Percentiles rank a stretch among this genome's conserved stretches.
These are phyloP conservation scores for Mucor circinelloides DNA, from an alignment of 371 early-diverging fungal species.

Conservation along the genomic window DNA sequence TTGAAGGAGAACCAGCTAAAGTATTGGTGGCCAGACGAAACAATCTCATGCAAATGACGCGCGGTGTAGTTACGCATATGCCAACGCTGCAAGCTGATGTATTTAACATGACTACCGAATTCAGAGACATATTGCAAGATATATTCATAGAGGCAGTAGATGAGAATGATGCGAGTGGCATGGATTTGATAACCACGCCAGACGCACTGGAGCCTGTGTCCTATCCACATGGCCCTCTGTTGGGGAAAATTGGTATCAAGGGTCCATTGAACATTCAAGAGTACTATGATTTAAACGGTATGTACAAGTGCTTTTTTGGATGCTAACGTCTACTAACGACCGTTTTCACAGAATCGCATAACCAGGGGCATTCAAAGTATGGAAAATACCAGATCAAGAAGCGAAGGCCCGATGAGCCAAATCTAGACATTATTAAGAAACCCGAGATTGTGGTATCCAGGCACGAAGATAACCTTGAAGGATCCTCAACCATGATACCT, in stretches of 20 bases:
- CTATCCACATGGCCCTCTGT: slow-evolving; percentile 8
- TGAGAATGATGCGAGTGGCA: neutral
- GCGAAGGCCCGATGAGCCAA: slow-evolving; percentile 39
- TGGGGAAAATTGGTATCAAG: slow-evolving; percentile 24
- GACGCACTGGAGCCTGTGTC: neutral
- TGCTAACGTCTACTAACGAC: neutral
- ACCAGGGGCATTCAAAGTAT: slow-evolving; percentile 49
- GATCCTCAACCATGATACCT: slow-evolving; percentile 43
- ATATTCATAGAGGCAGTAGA: slow-evolving; percentile 23
- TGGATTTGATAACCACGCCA: neutral
- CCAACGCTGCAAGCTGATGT: slow-evolving; percentile 40
- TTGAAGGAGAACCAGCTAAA: slow-evolving; percentile 50
- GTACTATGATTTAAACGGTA: slow-evolving; percentile 33
- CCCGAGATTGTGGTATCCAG: slow-evolving; percentile 50
- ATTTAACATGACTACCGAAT: slow-evolving; percentile 26
- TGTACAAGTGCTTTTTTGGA: neutral
- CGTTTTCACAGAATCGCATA: slow-evolving; percentile 24
- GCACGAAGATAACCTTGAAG: slow-evolving; percentile 47
- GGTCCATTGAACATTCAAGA: slow-evolving; percentile 34
- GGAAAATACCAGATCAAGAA: slow-evolving; percentile 55
- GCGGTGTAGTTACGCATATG: slow-evolving; percentile 39
- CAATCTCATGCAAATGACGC: slow-evolving; percentile 40
- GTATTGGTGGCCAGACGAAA: slow-evolving; percentile 49
- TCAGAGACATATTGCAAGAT: slow-evolving; percentile 36
- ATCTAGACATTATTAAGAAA: slow-evolving; percentile 30